Evolutionary conservation across 164 flowering plant species (phyloP), one percentile per base, ranked within the genome.

Genomic region (Umbellularia californica): DNA sequence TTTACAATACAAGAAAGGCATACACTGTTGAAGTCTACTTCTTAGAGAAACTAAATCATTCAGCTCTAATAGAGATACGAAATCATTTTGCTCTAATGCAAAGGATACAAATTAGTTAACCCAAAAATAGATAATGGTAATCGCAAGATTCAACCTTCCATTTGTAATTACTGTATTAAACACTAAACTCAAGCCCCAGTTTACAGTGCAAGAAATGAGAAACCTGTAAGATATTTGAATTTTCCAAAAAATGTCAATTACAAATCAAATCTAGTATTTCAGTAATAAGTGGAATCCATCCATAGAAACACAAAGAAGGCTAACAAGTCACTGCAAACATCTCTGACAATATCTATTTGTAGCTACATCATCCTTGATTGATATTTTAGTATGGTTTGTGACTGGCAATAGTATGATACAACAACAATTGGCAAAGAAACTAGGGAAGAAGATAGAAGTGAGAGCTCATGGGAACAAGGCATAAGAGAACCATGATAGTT

Each of bases 111-210:
- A 28, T 35, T 55, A 9, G 52, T 9, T 3, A 24, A 50, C 60
- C 25, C 23, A 47, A 65, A 14, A 63, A 24, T 30, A 28, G 12
- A 63, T 11, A 3, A 27, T 47, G 41, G 17, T 25, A 20, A 10
- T 30, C 1, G 23, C 50, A 72, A 50, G 25, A 78, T 93, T 82
- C 81, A 95, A 98, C 86, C 98, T 92, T 81, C 99, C 99, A 84
- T 92, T 96, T 24, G 98, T 93, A 78, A 96, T 86, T 69, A 96
- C 88, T 72, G 92, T 92, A 85, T 81, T 86, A 24, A 28, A 35
- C 79, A 73, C 85, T 88, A 75, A 79, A 77, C n/a, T 82, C 88
- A 79, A 83, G 81, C 19, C 92, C 93, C 79, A 92, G 78, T 27
- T 83, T 77, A 76, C 84, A 77, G 77, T 78, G 73, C 65, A 93